Evolutionary conservation across 352 stramenopile species (phyloP), one percentile per base, ranked within the genome.

Genomic region (Phytopythium boreale): DNA sequence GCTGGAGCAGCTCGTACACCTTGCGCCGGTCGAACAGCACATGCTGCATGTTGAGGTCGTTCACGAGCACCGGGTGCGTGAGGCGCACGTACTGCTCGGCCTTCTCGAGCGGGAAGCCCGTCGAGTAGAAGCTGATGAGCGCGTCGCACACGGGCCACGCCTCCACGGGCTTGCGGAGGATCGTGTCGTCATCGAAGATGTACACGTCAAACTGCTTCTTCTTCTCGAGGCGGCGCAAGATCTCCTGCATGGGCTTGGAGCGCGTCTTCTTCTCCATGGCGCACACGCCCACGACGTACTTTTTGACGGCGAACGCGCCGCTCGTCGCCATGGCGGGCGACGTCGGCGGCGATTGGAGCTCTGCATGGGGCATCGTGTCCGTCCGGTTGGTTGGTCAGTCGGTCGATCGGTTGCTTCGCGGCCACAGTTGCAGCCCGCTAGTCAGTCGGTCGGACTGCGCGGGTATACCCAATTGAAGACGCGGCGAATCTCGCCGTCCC

Each of bases 201-300:
- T 98, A 87, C 51, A 99, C 82, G 72, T 99, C 90, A 70, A 99
- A 99, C 62, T 98, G 84, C 62, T 84, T 84, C 69, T 96, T 90
- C 73, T 97, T 94, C 69, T 81, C 77, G 6, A 99, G 82, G 34
- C 96, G 85, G 26, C 82, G 87, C 27, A 99, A 66, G 69, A 99
- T 99, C 73, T 99, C 96, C 44, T 84, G 80, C 97, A 99, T 99
- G 52, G 96, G 96, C 75, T 99, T 99, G 43, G 88, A 98, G 22
- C 83, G 72, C 57, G 96, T 97, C 82, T 99, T 99, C 77, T 99
- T 99, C 76, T 98, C 96, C 97, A 99, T 99, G 50, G 97, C 97
- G 70, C 97, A 99, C 47, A 99, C 97, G 36, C 97, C 97, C 8
- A 99, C 84, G 17, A 94, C 84, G 64, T 94, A 93, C 66, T 88